Evolutionary conservation across 352 stramenopile genomes (phyloP).

Genomic region (Phytophthora meadii): DNA sequence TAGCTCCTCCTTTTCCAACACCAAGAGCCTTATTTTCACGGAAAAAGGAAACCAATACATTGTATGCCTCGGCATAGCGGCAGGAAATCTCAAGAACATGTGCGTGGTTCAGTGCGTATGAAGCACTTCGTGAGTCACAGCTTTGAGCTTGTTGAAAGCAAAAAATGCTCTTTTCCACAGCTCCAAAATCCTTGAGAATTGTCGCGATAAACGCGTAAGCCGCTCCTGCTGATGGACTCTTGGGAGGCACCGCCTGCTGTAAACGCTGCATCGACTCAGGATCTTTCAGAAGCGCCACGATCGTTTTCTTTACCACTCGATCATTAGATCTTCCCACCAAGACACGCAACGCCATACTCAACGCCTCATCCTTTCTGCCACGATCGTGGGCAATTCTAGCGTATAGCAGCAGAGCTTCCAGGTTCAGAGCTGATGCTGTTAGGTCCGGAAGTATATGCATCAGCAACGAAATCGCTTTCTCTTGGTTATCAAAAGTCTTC

Average conservation of each 20-base stretch:
- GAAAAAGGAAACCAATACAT: constrained; percentile 52
- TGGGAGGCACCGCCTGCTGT: constrained; percentile 42
- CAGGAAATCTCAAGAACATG: constrained; percentile 64
- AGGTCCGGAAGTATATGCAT: constrained; percentile 64
- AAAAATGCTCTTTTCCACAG: constrained; percentile 51
- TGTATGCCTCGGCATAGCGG: constrained; percentile 53
- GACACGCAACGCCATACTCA: constrained; percentile 74
- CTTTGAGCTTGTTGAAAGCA: constrained; percentile 67
- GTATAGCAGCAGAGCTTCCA: constrained; percentile 76
- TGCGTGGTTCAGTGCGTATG: constrained; percentile 73
- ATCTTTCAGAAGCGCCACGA: constrained; percentile 56
- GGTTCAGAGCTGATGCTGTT: constrained; percentile 54
- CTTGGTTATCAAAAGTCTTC: constrained; percentile 47
- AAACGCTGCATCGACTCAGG: constrained; percentile 47
- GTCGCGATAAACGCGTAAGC: constrained; percentile 81
- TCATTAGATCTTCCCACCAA: constrained; percentile 63
- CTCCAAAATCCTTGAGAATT: constrained; percentile 77
- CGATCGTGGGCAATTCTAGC: constrained; percentile 66
- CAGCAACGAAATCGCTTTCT: constrained; percentile 62
- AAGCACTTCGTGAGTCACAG: constrained; percentile 47
- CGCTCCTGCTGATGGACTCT: constrained; percentile 51
- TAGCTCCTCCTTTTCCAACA: constrained; percentile 28
- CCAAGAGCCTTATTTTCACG: constrained; percentile 39
- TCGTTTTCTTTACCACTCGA: constrained; percentile 52
- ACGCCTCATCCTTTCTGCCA: constrained; percentile 61